Conservation (phyloP, 495 filamentous ascomycete species). For the Haplographium delicatum region DNA sequence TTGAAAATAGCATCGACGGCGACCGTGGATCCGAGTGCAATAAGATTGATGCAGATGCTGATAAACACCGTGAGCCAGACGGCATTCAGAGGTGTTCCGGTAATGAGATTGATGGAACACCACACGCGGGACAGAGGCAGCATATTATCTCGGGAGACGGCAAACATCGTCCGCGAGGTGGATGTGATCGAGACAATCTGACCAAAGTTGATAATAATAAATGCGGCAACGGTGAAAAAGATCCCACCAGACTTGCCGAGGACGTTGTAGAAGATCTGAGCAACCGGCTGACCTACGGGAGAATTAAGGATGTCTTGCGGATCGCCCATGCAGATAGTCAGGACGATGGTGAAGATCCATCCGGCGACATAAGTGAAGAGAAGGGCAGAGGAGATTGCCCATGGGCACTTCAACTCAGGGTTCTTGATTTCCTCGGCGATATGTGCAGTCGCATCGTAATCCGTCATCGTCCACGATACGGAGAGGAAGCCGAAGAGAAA, state of each 20-base stretch:
- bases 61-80: conserved; percentile 55
- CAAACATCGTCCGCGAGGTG: conserved; percentile 54
- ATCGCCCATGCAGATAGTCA: conserved; percentile 53
- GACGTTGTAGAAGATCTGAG: conserved; percentile 58
- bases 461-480: conserved; percentile 63
- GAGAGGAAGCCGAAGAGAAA: conserved; percentile 66
- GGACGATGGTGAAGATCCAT: conserved; percentile 58
- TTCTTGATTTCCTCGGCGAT: conserved; percentile 59
- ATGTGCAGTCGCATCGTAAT: conserved; percentile 54
- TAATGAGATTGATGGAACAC: conserved; percentile 44
- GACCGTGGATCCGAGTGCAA: conserved; percentile 57
- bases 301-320: conserved; percentile 37
- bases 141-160: conserved; percentile 55
- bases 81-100: conserved; percentile 53
- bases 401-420: conserved; percentile 53
- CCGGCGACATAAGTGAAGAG: conserved; percentile 57
- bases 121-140: conserved; percentile 51
- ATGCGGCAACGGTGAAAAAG: conserved; percentile 54
- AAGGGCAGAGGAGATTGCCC: conserved; percentile 54
- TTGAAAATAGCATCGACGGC: conserved; percentile 61
- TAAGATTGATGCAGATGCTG: conserved; percentile 56
- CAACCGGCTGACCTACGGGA: conserved; percentile 53
- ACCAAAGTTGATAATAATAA: conserved; percentile 53
- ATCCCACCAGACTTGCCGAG: conserved; percentile 54
- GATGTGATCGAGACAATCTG: conserved; percentile 53